Evolutionary conservation across 140 eudicot species (phyloP).

Genomic region (Stevia rebaudiana): DNA sequence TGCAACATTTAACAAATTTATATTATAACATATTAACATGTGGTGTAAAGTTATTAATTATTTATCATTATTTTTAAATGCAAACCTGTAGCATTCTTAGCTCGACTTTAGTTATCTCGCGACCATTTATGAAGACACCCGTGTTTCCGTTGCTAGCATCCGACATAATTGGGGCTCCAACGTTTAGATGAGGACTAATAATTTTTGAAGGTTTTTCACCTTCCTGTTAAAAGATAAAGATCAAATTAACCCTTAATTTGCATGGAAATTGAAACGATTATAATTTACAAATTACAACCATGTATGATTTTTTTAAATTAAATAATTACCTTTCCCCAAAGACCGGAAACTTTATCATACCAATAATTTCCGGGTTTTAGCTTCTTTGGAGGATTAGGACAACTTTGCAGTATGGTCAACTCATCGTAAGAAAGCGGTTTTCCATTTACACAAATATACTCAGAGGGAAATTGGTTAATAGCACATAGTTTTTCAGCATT

Average conservation of each 20-base stretch:
- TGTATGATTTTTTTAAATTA: neutral
- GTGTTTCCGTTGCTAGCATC: constrained; percentile 98
- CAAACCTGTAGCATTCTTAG: constrained; percentile 90
- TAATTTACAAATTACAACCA: neutral
- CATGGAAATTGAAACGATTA: neutral
- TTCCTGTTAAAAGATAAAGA: constrained; percentile 45
- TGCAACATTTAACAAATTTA: constrained; percentile 24
- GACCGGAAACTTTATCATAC: constrained; percentile 99
- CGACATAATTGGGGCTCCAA: constrained; percentile 71
- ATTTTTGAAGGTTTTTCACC: constrained; percentile 91
- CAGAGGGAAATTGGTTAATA: constrained; percentile 84
- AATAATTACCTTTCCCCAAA: constrained; percentile 92
- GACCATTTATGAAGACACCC: constrained; percentile 86
- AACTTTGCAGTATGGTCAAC: constrained; percentile 59
- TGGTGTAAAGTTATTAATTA: neutral
- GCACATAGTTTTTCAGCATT: constrained; percentile 87
- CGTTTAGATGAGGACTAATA: constrained; percentile 88
- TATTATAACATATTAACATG: neutral
- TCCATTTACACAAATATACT: constrained; percentile 80
- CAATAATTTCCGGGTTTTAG: constrained; percentile 97
- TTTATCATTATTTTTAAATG: constrained; percentile 1
- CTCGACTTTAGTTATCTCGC: constrained; percentile 93
- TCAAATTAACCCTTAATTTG: constrained; percentile 8
- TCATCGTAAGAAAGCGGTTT: constrained; percentile 82
- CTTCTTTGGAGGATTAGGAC: constrained; percentile 91